These are phyloP conservation scores for Phytophthora palmivora DNA, from an alignment of 352 stramenopile species.

Conservation along the genomic window DNA sequence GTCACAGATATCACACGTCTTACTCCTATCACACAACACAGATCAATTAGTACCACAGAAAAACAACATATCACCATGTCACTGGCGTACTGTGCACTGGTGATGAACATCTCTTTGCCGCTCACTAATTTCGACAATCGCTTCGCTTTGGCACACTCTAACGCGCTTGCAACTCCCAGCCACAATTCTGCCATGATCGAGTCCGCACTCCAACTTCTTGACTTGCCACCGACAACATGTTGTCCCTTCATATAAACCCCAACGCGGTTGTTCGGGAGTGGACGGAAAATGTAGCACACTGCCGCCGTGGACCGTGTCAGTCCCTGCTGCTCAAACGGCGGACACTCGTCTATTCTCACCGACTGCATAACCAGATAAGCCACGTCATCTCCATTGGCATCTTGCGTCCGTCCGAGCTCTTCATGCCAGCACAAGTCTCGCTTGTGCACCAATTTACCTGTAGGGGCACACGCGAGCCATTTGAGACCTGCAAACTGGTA, in stretches of 20 bases:
- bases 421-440: constrained; percentile 75
- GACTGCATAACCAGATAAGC: constrained; percentile 74
- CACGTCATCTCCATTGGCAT: constrained; percentile 57
- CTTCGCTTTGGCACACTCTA: constrained; percentile 70
- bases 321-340: constrained; percentile 62
- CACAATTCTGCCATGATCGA: constrained; percentile 66
- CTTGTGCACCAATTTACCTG: constrained; percentile 67
- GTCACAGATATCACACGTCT: constrained; percentile 69
- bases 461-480: constrained; percentile 56
- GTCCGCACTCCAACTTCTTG: constrained; percentile 63
- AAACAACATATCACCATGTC: background rate
- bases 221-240: constrained; percentile 61
- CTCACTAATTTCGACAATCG: constrained; percentile 59
- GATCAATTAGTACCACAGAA: constrained; percentile 10
- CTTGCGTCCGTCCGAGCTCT: constrained; percentile 57
- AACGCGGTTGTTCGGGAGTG: constrained; percentile 54
- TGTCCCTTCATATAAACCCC: constrained; percentile 72
- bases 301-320: constrained; percentile 57
- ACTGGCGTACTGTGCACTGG: constrained; percentile 48
- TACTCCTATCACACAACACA: constrained; percentile 33
- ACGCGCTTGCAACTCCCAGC: constrained; percentile 56
- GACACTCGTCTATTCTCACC: constrained; percentile 56
- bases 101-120: constrained; percentile 59
- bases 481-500: constrained; percentile 69
- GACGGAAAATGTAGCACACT: constrained; percentile 74